Evolutionary conservation across 108 stramenopile genomes (phyloP), one percentile per base, ranked within the genome.

Genomic region (Parmales sp.): DNA sequence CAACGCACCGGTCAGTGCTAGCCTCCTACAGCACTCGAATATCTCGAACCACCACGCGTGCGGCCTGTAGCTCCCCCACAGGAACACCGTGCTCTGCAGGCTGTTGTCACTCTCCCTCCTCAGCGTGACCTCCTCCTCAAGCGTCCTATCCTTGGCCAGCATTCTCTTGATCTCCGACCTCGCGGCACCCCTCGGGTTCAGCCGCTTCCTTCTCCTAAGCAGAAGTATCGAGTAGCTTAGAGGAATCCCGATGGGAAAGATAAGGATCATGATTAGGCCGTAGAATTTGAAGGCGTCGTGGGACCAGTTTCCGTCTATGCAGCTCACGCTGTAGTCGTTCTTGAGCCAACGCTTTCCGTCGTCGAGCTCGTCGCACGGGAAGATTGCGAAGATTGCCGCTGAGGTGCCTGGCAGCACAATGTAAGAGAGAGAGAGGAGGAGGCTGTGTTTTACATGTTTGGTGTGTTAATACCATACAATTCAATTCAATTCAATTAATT

Each of bases 231-330:
- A 31, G 70, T 75, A 75, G 1, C 72, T 28, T 1, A 67, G 38
- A 5, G 74, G 74, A 20, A 75, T 75, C 38, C 74, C 74, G n/a
- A 75, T 39, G 36, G 74, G 74, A 28, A 72, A 75, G 20, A 71
- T 54, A 45, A 26, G 1, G 1, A 75, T 68, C 74, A 75, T 75
- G 0, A 75, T 5, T 2, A 22, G 19, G 13, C 67, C 71, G 66
- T 69, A 75, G 64, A 41, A n/a, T 29, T 20, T 68, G 71, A 38
- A 75, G 28, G 20, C 22, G 8, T 9, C 20, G 68, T 75, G 72
- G n/a, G 4, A 3, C 18, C 19, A 13, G 4, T 69, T 65, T 43
- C 11, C 8, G 41, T 8, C 11, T 0, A 18, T 13, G 22, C 74
- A 75, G 0, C 20, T 8, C 0, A 75, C n/a, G 50, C 51, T 69